These are phyloP conservation scores for Secale cereale DNA, from an alignment of 176 grass and related monocot genomes.

Conservation along the genomic window DNA sequence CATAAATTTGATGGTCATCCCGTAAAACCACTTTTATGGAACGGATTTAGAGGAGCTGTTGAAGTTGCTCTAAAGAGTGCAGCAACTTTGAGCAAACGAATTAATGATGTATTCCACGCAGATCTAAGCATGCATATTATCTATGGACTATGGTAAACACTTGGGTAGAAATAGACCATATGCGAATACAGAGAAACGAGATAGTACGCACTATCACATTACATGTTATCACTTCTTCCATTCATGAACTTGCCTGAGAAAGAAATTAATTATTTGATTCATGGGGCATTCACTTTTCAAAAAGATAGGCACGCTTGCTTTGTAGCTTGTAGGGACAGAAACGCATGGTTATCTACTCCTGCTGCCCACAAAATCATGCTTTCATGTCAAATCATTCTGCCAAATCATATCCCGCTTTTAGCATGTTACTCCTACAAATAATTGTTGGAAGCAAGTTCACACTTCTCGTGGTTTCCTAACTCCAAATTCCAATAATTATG, in stretches of 20 bases:
- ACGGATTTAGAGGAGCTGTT: too few relatives aligned
- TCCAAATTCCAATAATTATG: neutral
- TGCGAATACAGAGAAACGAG: too few relatives aligned
- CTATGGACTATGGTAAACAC: too few relatives aligned
- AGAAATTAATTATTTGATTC: neutral
- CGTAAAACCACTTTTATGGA: too few relatives aligned
- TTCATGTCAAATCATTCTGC: slow-evolving; percentile 13
- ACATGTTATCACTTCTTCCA: neutral
- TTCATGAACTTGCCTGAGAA: neutral
- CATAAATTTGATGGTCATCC: too few relatives aligned
- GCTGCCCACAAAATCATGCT: slow-evolving; percentile 28
- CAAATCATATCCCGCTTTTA: slow-evolving; percentile 24
- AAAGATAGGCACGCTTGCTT: neutral
- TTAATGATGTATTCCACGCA: too few relatives aligned
- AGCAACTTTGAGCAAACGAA: too few relatives aligned
- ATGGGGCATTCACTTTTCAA: slow-evolving; percentile 1
- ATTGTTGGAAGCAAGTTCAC: neutral
- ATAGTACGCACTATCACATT: neutral
- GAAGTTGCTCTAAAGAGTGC: too few relatives aligned
- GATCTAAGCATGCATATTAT: too few relatives aligned
- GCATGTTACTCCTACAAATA: slow-evolving; percentile 16
- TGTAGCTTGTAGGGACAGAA: slow-evolving; percentile 43
- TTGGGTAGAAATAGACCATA: too few relatives aligned
- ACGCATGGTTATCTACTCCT: slow-evolving; percentile 18
- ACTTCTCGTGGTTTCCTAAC: neutral